Conservation (phyloP, 192 early-diverging fungal genomes). For the Backusella psychrophila region DNA sequence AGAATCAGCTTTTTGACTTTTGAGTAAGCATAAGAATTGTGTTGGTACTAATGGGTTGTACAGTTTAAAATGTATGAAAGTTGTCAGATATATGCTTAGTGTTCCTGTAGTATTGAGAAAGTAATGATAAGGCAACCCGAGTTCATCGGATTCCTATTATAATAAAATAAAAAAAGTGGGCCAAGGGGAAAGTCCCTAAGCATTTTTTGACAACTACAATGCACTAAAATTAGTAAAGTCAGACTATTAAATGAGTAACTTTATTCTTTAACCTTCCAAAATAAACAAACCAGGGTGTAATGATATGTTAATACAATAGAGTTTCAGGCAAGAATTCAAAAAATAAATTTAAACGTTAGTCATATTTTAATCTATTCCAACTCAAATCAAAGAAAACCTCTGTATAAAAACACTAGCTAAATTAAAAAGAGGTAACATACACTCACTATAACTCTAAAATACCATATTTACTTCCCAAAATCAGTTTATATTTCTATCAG, state of each 20-base stretch:
- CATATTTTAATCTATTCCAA: background rate
- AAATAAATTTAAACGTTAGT: background rate
- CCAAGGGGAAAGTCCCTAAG: background rate
- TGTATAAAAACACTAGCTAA: background rate
- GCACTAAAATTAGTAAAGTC: background rate
- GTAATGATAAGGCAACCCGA: background rate
- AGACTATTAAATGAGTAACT: background rate
- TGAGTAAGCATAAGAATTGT: background rate
- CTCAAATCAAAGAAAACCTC: background rate
- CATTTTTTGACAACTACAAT: background rate
- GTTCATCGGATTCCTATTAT: background rate
- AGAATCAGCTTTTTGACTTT: background rate
- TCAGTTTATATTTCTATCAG: background rate
- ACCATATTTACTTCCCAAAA: background rate
- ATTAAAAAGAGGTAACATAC: background rate
- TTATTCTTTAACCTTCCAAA: background rate
- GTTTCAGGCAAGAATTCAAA: background rate
- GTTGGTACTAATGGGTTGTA: background rate
- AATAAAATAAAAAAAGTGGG: too few relatives aligned
- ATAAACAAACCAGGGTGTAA: background rate
- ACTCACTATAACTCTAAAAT: background rate
- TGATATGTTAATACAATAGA: background rate
- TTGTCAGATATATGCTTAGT: background rate
- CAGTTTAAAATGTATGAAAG: background rate
- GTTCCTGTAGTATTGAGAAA: background rate